Evolutionary conservation across 1,139 yeast species (phyloP).

Genomic region (Lodderomyces theae): DNA sequence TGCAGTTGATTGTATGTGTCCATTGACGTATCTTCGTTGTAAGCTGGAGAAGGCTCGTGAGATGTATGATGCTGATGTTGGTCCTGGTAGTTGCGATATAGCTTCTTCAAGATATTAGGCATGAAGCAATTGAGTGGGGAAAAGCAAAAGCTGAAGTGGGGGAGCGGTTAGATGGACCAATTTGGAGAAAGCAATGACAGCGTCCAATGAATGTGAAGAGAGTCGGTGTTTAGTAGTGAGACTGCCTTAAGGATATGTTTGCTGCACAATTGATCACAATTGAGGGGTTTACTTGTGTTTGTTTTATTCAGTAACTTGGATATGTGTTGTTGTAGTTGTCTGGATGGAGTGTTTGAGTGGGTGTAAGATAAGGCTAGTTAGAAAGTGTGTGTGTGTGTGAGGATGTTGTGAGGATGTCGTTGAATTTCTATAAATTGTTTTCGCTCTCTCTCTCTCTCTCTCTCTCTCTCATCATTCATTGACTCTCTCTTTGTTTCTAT

Average conservation of each 20-base stretch:
- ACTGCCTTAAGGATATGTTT: neutral
- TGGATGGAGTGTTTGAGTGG: neutral
- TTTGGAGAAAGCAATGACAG: too few species aligned
- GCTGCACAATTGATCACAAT: neutral
- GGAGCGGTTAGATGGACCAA: neutral
- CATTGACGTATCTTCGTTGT: constrained; percentile 8
- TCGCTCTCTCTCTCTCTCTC: too few species aligned
- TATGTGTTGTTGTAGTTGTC: neutral
- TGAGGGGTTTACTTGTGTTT: neutral
- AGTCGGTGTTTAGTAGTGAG: neutral
- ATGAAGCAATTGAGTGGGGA: constrained; percentile 11
- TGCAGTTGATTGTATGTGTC: constrained; percentile 13
- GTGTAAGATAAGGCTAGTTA: too few species aligned
- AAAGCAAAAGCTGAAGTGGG: neutral
- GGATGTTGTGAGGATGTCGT: too few species aligned
- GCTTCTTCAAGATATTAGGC: constrained; percentile 23
- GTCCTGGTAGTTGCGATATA: constrained; percentile 20
- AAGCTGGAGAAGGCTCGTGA: constrained; percentile 3
- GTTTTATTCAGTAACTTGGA: too few species aligned
- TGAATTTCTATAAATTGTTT: too few species aligned
- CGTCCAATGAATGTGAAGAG: too few species aligned
- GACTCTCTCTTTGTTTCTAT: too few species aligned
- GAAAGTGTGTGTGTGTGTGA: too few species aligned
- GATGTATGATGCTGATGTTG: constrained; percentile 7
- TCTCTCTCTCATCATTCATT: too few species aligned